Conservation (phyloP, 1,284 basidiomycete genomes). For the Boletellus sp. region DNA sequence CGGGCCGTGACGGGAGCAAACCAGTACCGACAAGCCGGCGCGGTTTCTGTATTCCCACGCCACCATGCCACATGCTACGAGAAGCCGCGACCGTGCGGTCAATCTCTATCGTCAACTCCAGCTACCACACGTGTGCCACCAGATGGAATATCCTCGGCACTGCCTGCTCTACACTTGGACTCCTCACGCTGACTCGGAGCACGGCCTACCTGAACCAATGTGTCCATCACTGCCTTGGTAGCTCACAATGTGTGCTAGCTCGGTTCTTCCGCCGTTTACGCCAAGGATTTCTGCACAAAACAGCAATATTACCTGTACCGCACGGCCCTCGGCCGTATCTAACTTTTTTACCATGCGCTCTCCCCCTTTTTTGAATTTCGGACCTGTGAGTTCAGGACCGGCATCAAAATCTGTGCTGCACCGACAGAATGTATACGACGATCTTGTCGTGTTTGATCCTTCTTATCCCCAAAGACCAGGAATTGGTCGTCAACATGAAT, state of each 20-base stretch:
- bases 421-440: not conserved
- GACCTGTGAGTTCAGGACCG: not conserved
- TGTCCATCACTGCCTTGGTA: too few relatives aligned
- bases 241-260: too few relatives aligned
- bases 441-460: slow-evolving; percentile 5
- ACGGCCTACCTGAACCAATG: too few relatives aligned
- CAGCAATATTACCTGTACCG: not conserved
- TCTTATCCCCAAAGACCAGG: not conserved
- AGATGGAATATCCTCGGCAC: too few relatives aligned
- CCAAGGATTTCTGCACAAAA: not conserved
- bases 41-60: not conserved
- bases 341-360: not conserved
- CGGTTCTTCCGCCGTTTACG: not conserved
- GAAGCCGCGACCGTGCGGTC: too few relatives aligned
- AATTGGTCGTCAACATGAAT: not conserved
- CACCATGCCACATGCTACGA: not conserved
- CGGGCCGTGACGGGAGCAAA: too few relatives aligned
- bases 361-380: not conserved
- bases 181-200: too few relatives aligned
- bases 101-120: too few relatives aligned
- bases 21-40: too few relatives aligned
- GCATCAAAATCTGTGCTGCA: too few relatives aligned
- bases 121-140: too few relatives aligned
- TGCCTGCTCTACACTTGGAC: too few relatives aligned
- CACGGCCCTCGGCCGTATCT: slow-evolving; percentile 1